Evolutionary conservation across 2,329 filamentous ascomycete species (phyloP), one percentile per base, ranked within the genome.

Genomic region (Periconia sp.): DNA sequence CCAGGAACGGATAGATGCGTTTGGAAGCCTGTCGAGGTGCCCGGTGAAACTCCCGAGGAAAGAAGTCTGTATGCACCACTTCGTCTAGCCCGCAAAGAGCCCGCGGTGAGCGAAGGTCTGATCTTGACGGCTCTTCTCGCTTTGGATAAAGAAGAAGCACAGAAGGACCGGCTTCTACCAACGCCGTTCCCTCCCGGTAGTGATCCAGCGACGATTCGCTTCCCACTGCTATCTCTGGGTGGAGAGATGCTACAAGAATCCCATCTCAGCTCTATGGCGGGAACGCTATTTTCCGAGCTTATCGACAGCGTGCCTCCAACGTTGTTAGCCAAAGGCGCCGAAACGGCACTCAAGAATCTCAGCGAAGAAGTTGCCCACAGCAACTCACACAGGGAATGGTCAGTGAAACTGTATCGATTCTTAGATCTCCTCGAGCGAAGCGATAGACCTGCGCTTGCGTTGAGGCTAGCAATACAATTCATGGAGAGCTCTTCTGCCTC

Each of bases 111-210:
- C 30, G 72, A 75, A 50, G 70, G 64, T 1, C 56, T 66, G 11
- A 69, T 74, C n/a, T 56, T 71, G 2, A 62, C 71, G 5, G 66
- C 65, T 1, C 41, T 76, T 14, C 54, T 75, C 7, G 68, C 68
- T 50, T 53, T 75, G 1, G 68, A 72, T 47, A 57, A 60, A 3
- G 56, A 56, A 9, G 61, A 63, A 9, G 53, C 56, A 2, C 48
- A 60, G 1, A 37, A 47, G 3, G 18, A 57, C 8, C 56, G 64
- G 17, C 48, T 74, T 1, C 46, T 76, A 1, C 41, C 57, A 1
- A 49, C 49, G 2, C 64, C 69, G 0, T 76, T 45, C 72, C 37
- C 58, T 72, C 37, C 58, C 59, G 13, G 62, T 64, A 14, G 60
- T 63, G 46, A 55, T 1, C 59, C 65, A 27, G 41, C 45, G 53